Conservation (phyloP, 208 protist genomes). For the Strigomonas culicis region DNA sequence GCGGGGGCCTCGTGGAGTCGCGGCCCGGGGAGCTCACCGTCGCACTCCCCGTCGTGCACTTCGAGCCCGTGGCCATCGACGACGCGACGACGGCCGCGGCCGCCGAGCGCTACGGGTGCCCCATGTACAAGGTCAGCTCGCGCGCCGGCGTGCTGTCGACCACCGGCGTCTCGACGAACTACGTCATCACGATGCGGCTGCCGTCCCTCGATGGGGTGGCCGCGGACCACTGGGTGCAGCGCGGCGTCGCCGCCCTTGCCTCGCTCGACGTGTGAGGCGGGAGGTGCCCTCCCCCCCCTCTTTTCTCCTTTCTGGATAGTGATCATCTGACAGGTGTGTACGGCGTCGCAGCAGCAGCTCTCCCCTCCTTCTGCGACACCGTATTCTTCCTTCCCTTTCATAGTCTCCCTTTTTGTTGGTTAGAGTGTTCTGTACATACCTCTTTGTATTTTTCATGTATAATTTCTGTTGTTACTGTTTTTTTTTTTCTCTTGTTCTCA, state of each 20-base stretch:
- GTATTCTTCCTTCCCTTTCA: constrained; percentile 8
- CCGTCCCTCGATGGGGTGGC: constrained; percentile 44
- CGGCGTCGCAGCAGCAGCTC: background rate
- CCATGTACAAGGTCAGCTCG: constrained; percentile 91
- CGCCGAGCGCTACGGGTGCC: constrained; percentile 68
- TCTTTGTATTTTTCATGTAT: constrained; percentile 4
- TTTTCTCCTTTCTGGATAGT: background rate
- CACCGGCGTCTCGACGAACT: constrained; percentile 91
- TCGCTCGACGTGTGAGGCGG: constrained; percentile 73
- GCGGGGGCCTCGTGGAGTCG: constrained; percentile 67
- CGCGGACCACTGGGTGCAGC: constrained; percentile 88
- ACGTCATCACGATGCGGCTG: constrained; percentile 78
- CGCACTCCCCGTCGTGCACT: constrained; percentile 81
- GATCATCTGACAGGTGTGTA: constrained; percentile 12
- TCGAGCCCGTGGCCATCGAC: constrained; percentile 74
- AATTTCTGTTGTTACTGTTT: background rate
- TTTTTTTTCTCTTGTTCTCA: no score
- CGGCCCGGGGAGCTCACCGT: constrained; percentile 78
- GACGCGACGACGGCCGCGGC: constrained; percentile 4
- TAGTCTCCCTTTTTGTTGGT: background rate
- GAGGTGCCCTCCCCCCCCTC: constrained; percentile 7
- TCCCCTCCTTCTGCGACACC: background rate
- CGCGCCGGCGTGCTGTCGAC: constrained; percentile 87
- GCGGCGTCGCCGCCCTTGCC: constrained; percentile 89
- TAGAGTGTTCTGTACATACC: background rate